phyloP scores from a whole-genome alignment of 768 basidiomycete species.

The Russula dissimulans region DNA sequence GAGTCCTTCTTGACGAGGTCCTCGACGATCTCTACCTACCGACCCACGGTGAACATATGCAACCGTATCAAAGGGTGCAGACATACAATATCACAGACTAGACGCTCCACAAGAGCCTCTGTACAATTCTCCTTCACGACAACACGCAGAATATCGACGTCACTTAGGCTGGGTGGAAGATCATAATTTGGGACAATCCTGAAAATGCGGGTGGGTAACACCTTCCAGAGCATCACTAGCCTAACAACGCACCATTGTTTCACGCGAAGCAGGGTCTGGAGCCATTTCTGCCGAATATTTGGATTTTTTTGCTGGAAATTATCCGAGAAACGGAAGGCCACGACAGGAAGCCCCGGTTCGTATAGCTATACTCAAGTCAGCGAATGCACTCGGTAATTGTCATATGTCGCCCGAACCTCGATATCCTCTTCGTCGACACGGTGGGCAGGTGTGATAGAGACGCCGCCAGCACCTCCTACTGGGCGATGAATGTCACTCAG shows the following conservation, averaged over 20 bases:
- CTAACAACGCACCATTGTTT: slow-evolving; percentile 33
- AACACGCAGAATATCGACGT: slow-evolving; percentile 51
- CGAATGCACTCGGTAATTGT: neutral
- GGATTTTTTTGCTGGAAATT: slow-evolving; percentile 43
- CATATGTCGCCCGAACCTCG: slow-evolving; percentile 36
- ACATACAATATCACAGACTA: slow-evolving; percentile 62
- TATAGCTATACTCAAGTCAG: slow-evolving; percentile 30
- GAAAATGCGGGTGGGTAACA: neutral
- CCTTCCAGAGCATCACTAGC: neutral
- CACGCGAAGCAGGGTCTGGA: slow-evolving; percentile 40
- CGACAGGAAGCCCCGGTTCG: slow-evolving; percentile 42
- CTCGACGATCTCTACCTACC: slow-evolving; percentile 57
- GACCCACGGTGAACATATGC: neutral
- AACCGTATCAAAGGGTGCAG: neutral
- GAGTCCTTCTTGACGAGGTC: slow-evolving; percentile 39
- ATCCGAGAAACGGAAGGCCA: slow-evolving; percentile 48
- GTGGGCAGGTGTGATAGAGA: slow-evolving; percentile 20
- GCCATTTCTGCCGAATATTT: slow-evolving; percentile 48
- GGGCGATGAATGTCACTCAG: slow-evolving; percentile 47
- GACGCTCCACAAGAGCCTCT: slow-evolving; percentile 40
- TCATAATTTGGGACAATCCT: slow-evolving; percentile 56
- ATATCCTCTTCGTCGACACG: slow-evolving; percentile 41
- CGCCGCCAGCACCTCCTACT: slow-evolving; percentile 11
- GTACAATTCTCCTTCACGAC: slow-evolving; percentile 49
- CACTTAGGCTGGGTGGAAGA: slow-evolving; percentile 42